These are phyloP conservation scores for Paecilomyces sp. DNA, from an alignment of 2,329 filamentous ascomycete genomes.

Conservation along the genomic window DNA sequence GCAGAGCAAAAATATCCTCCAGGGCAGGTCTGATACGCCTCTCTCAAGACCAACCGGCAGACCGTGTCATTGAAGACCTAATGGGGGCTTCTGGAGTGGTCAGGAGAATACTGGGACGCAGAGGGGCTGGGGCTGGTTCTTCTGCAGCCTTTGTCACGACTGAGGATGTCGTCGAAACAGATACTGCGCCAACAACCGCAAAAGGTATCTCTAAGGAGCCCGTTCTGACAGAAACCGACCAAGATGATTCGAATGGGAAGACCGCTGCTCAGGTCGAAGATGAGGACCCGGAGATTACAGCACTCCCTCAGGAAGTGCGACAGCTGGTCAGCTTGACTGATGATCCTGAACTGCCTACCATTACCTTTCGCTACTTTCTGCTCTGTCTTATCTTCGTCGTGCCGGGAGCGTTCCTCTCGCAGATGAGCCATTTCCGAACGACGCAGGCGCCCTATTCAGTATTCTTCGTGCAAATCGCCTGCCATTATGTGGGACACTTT, in stretches of 20 bases:
- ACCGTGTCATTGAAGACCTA: background rate
- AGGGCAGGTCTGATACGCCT: too few relatives aligned
- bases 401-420: conserved; percentile 51
- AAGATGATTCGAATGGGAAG: conserved; percentile 3
- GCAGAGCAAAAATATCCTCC: background rate
- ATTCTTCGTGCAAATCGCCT: conserved; percentile 56
- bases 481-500: conserved; percentile 48
- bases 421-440: conserved; percentile 51
- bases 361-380: conserved; percentile 56
- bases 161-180: background rate
- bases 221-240: background rate
- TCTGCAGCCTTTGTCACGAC: background rate
- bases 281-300: conserved; percentile 45
- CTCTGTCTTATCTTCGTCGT: conserved; percentile 49
- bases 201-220: background rate
- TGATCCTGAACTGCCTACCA: conserved; percentile 47
- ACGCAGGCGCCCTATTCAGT: conserved; percentile 53
- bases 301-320: conserved; percentile 50
- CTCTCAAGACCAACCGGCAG: background rate
- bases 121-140: background rate
- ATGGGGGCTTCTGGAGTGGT: background rate
- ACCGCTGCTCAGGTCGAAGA: conserved; percentile 16
- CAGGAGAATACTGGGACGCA: background rate
- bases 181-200: background rate
- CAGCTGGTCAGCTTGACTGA: conserved; percentile 52